Percentiles rank a stretch among this genome's conserved stretches.
phyloP scores from a whole-genome alignment of 208 protist genomes.

The Leishmania mexicana region DNA sequence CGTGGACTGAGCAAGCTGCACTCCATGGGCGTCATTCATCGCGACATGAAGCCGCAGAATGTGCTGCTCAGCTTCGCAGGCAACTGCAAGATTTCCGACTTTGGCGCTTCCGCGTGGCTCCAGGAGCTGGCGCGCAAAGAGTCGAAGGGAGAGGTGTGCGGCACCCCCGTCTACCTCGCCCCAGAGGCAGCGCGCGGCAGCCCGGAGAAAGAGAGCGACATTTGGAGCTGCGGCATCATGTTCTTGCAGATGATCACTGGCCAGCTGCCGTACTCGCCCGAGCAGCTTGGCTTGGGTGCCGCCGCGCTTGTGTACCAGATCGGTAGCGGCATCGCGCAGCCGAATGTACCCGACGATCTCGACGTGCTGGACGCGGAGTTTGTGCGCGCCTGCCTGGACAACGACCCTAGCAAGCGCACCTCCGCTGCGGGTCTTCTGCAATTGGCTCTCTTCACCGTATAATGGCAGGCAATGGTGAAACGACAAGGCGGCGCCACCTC shows the following conservation, averaged over 20 bases:
- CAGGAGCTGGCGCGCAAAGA: constrained; percentile 70
- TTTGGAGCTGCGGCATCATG: constrained; percentile 91
- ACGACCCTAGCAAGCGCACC: constrained; percentile 53
- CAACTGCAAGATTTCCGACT: constrained; percentile 92
- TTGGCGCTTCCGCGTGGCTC: constrained; percentile 82
- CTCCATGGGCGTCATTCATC: constrained; percentile 80
- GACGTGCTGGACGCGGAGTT: constrained; percentile 73
- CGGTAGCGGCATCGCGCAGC: constrained; percentile 58
- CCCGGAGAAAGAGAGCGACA: constrained; percentile 74
- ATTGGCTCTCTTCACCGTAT: constrained; percentile 75
- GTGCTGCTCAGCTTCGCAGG: constrained; percentile 82
- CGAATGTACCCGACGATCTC: constrained; percentile 59
- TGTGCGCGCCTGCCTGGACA: constrained; percentile 61
- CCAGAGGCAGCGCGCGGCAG: constrained; percentile 82
- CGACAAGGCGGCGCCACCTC: not conserved
- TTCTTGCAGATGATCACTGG: constrained; percentile 88
- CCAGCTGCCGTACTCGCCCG: constrained; percentile 66
- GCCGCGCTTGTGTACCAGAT: constrained; percentile 83
- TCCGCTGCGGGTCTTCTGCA: constrained; percentile 64
- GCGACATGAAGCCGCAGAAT: constrained; percentile 94
- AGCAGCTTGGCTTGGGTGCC: constrained; percentile 50
- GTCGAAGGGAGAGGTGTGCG: constrained; percentile 57
- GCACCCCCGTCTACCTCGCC: constrained; percentile 89
- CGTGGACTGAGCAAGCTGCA: constrained; percentile 87
- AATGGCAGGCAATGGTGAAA: not conserved